A percentile compares a stretch with the other conserved stretches of the same genome.
Evolutionary conservation across 106 monocot species (phyloP).

Genomic region (Amphibolis antarctica): DNA sequence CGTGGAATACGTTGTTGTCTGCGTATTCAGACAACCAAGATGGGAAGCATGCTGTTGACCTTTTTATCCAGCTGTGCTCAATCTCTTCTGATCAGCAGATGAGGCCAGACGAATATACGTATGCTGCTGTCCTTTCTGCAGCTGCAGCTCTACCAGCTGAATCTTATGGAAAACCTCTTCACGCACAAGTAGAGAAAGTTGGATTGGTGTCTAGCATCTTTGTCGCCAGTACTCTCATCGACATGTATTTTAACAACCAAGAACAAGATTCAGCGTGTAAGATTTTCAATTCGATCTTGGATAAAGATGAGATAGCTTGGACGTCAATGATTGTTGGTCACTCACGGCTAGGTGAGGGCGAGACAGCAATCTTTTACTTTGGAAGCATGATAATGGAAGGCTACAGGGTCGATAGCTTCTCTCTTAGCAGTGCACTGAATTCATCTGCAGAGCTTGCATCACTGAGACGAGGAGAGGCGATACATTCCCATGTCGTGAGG

Average conservation of each 20-base stretch:
- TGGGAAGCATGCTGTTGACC: conserved; percentile 22
- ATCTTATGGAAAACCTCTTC: conserved; percentile 57
- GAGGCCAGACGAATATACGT: conserved; percentile 43
- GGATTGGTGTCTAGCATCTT: conserved; percentile 39
- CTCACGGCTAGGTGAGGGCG: conserved; percentile 49
- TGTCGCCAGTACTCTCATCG: conserved; percentile 57
- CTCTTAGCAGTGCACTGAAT: conserved; percentile 66
- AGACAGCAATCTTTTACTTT: conserved; percentile 48
- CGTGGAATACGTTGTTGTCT: conserved; percentile 1
- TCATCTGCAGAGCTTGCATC: conserved; percentile 50
- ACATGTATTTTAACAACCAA: conserved; percentile 73
- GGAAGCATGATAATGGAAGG: conserved; percentile 46
- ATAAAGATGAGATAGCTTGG: conserved; percentile 62
- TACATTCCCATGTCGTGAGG: conserved; percentile 56
- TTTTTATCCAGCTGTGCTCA: conserved; percentile 22
- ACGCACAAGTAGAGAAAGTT: conserved; percentile 42
- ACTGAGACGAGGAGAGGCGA: conserved; percentile 52
- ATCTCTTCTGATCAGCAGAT: conserved; percentile 3
- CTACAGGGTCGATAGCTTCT: conserved; percentile 59
- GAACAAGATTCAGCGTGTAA: conserved; percentile 37
- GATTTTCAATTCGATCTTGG: conserved; percentile 33
- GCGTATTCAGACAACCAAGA: conserved; percentile 23
- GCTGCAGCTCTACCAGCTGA: conserved; percentile 31
- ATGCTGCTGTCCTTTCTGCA: conserved; percentile 29
- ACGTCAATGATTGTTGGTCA: conserved; percentile 80